These are phyloP conservation scores for Nematocida sp. DNA, from an alignment of 371 early-diverging fungal species.

Conservation along the genomic window DNA sequence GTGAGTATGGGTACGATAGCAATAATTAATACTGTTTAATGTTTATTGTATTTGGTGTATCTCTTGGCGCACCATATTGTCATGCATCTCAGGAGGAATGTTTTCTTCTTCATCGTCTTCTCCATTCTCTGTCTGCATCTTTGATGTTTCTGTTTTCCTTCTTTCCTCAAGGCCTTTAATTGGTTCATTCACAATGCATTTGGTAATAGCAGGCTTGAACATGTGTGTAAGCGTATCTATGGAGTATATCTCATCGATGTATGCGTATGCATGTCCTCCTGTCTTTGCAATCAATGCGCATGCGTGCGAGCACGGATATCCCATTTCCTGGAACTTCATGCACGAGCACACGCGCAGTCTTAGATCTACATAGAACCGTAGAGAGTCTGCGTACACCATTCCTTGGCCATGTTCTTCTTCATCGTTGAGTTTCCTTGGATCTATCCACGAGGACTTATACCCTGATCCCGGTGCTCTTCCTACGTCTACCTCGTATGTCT, in stretches of 20 bases:
- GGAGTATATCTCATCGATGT: conserved; percentile 51
- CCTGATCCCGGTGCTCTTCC: conserved; percentile 32
- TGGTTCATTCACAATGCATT: conserved; percentile 51
- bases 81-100: too few relatives aligned
- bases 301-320: conserved; percentile 66
- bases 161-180: conserved; percentile 49
- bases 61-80: too few relatives aligned
- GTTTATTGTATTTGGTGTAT: too few relatives aligned
- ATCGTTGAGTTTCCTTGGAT: conserved; percentile 55
- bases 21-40: too few relatives aligned
- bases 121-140: neutral
- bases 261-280: conserved; percentile 41
- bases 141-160: neutral
- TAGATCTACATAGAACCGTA: conserved; percentile 58
- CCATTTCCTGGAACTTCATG: conserved; percentile 64
- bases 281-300: conserved; percentile 54
- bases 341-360: conserved; percentile 59
- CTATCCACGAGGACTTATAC: conserved; percentile 45
- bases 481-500: conserved; percentile 42
- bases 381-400: conserved; percentile 33
- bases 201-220: conserved; percentile 30
- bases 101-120: conserved; percentile 39
- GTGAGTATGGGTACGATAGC: too few relatives aligned
- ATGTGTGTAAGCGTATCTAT: conserved; percentile 42
- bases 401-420: conserved; percentile 38